Percentiles rank a stretch among this genome's conserved stretches.
Evolutionary conservation across 108 stramenopile species (phyloP).

Genomic region (Fragilaria crotonensis): DNA sequence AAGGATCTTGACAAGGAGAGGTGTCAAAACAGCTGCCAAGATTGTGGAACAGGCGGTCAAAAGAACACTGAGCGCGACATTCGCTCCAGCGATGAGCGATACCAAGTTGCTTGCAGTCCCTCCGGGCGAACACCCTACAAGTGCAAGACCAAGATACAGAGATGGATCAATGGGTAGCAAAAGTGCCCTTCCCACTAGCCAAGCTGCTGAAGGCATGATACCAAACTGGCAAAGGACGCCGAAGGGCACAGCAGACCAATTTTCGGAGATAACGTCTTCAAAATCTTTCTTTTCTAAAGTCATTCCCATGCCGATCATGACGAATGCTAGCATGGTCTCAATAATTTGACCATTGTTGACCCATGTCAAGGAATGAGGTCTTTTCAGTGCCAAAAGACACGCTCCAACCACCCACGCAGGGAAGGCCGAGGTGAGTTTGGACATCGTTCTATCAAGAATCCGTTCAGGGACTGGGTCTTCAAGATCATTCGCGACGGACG

Average conservation of each 20-base stretch:
- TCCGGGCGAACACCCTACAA: conserved; percentile 87
- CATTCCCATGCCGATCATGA: conserved; percentile 91
- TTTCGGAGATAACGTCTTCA: conserved; percentile 35
- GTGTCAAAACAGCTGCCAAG: conserved; percentile 77
- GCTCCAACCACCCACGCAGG: conserved; percentile 76
- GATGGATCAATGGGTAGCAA: conserved; percentile 39
- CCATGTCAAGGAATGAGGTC: conserved; percentile 60
- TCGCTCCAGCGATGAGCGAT: conserved; percentile 88
- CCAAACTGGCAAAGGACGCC: conserved; percentile 87
- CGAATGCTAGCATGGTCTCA: conserved; percentile 60
- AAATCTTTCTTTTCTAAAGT: conserved; percentile 87
- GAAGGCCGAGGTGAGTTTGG: conserved; percentile 69
- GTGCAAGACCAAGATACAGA: conserved; percentile 61
- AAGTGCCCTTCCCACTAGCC: conserved; percentile 55
- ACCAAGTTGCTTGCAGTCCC: conserved; percentile 95
- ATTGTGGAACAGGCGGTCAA: conserved; percentile 88
- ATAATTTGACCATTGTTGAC: conserved; percentile 66
- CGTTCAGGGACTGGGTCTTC: too few relatives aligned
- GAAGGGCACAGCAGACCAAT: conserved; percentile 55
- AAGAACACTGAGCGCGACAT: conserved; percentile 85
- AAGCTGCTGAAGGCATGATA: conserved; percentile 83
- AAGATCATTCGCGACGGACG: too few relatives aligned
- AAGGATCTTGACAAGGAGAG: conserved; percentile 74
- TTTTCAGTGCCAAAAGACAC: conserved; percentile 45
- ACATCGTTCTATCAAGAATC: conserved; percentile 61